Evolutionary conservation across 768 basidiomycete species (phyloP), one percentile per base, ranked within the genome.

Genomic region (Nidularia pulvinata): DNA sequence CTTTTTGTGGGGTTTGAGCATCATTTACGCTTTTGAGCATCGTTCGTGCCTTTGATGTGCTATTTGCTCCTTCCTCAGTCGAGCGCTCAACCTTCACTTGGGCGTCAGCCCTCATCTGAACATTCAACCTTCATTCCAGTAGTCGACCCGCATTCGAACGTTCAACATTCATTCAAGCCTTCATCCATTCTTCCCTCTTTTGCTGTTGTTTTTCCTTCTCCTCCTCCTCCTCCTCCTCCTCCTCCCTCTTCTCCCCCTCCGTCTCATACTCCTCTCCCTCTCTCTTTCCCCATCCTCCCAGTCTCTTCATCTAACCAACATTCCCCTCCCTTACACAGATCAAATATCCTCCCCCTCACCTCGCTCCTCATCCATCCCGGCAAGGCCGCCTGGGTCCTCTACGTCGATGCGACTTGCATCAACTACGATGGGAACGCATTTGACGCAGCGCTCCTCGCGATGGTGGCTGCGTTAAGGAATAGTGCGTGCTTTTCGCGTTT

Each of bases 341-440:
- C 92, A 11, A 78, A 78, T 19, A 64, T 88, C 11, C 57, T 98
- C 6, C 75, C 89, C 0, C 78, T 86, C 2, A 67, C 78, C 2
- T 82, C 85, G 4, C 81, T 98, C 3, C 88, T 88, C 65, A 97
- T 99, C 53, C 79, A 89, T 13, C 81, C 83, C 0, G 86, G 85
- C 3, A 91, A 89, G 65, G 81, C 93, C 0, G 94, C 77, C 0
- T 99, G 95, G 94, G 89, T 89, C 32, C 78, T 98, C n/a, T 98
- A 98, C 63, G 80, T 98, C 59, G 97, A 99, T 59, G 85, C 91
- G 32, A 91, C 89, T 1, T 98, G 96, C 65, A 92, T 99, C 58
- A 98, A 97, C 71, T 97, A 96, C 65, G 95, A 98, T 66, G 97
- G 97, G 5, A 98, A 98, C 63, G 89, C 81, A 1, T 93, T 95